Conservation (phyloP, 371 early-diverging fungal genomes). For the Globomyces sp. region DNA sequence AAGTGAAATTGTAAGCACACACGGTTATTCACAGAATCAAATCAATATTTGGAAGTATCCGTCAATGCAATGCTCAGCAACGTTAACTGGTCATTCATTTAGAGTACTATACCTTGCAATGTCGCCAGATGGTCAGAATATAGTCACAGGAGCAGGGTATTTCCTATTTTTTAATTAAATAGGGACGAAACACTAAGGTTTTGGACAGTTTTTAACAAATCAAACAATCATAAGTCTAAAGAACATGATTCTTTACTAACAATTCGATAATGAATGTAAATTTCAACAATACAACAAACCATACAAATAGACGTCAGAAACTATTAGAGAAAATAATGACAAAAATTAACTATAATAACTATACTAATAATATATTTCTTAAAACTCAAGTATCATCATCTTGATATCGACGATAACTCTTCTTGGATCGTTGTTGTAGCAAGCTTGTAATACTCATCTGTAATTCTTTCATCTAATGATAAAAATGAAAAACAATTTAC, state of each 20-base stretch:
- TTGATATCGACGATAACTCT: neutral
- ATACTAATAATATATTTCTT: neutral
- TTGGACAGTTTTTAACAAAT: constrained; percentile 49
- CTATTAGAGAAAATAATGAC: neutral
- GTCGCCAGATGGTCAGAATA: constrained; percentile 57
- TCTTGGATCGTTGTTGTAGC: constrained; percentile 10
- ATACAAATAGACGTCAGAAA: no score
- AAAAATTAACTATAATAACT: constrained; percentile 8
- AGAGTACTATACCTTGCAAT: constrained; percentile 66
- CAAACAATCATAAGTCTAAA: constrained; percentile 12
- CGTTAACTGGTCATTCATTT: constrained; percentile 48
- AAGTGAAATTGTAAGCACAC: constrained; percentile 62
- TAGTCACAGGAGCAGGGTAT: constrained; percentile 63
- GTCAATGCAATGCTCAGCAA: constrained; percentile 28
- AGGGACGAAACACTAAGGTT: constrained; percentile 64
- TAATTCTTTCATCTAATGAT: constrained; percentile 32
- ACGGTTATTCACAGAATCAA: constrained; percentile 66
- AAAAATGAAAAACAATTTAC: neutral
- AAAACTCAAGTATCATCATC: neutral
- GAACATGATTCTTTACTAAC: constrained; percentile 8
- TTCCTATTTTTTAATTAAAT: no score
- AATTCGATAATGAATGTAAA: neutral
- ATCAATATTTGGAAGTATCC: constrained; percentile 59
- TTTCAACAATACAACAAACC: neutral
- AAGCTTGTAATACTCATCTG: constrained; percentile 28